Base-by-base conservation (phyloP, 192 early-diverging fungal genomes). In the Pecoramyces ruminantium region DNA sequence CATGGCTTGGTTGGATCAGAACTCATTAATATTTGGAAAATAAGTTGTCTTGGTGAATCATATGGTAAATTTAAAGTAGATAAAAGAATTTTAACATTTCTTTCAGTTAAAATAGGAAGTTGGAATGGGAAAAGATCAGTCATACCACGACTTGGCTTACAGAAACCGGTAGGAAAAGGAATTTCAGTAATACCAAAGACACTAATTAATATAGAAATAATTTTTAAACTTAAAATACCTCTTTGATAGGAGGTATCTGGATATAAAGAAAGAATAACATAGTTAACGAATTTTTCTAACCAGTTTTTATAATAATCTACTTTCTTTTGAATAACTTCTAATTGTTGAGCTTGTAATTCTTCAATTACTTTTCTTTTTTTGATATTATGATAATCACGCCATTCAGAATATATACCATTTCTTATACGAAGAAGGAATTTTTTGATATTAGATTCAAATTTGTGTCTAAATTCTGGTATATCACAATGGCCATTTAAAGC, bases 161-260 rank as follows among this genome's bases (percentile, higher is more conserved):
- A 81, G 78, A 84, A 87, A 16, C 86, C 86, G 27, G 87, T 83
- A 39, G 87, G 86, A 16, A 85, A 78, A 28, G 90, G 89, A 6
- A 86, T 86, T 29, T 83, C 83, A 16, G 82, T 81, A 29, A 90
- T 84, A 28, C 90, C 90, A 84, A 88, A 92, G 2, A 84, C 83
- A 79, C 86, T 88, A 78, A 89, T 85, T 18, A 90, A 82, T 3
- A 88, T 58, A 29, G 83, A 79, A 38, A 94, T 80, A 17, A 93
- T 83, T 17, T 86, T 81, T 21, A 95, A 82, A 29, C 87, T 87
- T 17, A 88, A 88, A 11, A 89, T 90, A 14, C 90, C 88, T 28
- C 94, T 88, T 79, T 92, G 92, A 81, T 90, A 94, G 28, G 92
- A 91, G 15, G 90, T 86, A 30, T 93, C 93, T 18, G 94, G 94